Percentiles rank a stretch among this genome's conserved stretches.
These are phyloP conservation scores for Phytopythium mirpurense DNA, from an alignment of 352 stramenopile species.

Conservation along the genomic window DNA sequence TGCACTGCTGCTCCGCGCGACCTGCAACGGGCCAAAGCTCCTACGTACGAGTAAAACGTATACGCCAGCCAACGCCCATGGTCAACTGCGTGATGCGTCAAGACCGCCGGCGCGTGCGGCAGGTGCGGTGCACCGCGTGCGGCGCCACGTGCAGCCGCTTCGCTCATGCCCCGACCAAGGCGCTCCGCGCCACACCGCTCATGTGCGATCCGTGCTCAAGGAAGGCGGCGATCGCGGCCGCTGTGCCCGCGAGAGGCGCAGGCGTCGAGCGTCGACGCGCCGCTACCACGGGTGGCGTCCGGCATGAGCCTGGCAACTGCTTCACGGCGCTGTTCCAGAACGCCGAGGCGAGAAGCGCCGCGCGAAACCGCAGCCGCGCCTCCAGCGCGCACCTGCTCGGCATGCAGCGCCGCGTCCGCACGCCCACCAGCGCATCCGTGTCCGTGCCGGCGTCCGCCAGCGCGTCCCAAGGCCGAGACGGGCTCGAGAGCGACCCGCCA, in stretches of 20 bases:
- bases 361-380: not conserved
- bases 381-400: not conserved
- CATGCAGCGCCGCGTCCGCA: not conserved
- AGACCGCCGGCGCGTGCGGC: slow-evolving; percentile 10
- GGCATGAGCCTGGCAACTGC: not conserved
- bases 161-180: not conserved
- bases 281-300: not conserved
- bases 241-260: not conserved
- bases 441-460: not conserved
- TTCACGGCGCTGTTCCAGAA: slow-evolving; percentile 7
- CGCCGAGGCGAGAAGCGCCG: not conserved
- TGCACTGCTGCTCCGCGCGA: no score
- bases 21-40: no score
- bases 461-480: not conserved
- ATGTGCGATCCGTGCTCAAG: not conserved
- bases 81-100: slow-evolving; percentile 9
- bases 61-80: no score
- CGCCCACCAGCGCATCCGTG: not conserved
- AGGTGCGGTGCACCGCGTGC: slow-evolving; percentile 15
- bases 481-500: not conserved
- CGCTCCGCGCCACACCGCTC: not conserved
- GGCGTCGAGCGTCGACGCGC: not conserved
- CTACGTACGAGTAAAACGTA: no score
- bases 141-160: slow-evolving; percentile 11
- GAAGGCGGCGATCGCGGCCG: not conserved